Evolutionary conservation across 2,329 filamentous ascomycete species (phyloP), one percentile per base, ranked within the genome.

Genomic region (Exophiala phaeomuriformis): DNA sequence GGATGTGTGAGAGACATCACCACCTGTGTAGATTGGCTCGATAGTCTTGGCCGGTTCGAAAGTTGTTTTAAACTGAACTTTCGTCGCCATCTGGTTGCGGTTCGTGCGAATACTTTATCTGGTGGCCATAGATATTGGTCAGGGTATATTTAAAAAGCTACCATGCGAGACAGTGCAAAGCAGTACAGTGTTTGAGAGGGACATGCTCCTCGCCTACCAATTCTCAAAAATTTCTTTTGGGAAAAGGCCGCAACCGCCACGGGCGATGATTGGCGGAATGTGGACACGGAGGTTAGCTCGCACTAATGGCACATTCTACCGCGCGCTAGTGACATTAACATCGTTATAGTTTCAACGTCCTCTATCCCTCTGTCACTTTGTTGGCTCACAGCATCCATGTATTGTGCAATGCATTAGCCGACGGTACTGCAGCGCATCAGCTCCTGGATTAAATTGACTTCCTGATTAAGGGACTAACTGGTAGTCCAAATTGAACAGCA

Each of bases 21-120:
- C 93, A 51, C 93, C 93, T 1, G 91, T 95, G 67, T 93, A 96
- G 47, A 97, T 91, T 19, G 93, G 93, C 64, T 90, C 87, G 52
- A 98, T 86, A 45, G 89, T 87, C 65, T 86, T 83, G 61, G 80
- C 80, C 54, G 86, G 81, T 66, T 94, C 88, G 69, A 96, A 98
- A 2, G 91, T 95, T 35, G 60, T 62, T 76, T 90, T 94, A 63
- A 78, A 70, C 39, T 73, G 74, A 57, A 77, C 71, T 68, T 78
- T 77, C 65, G 78, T 79, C 63, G 75, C 73, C 76, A 78, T 78
- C 9, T 37, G 30, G 9, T 27, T 29, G 28, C 3, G 5, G 4
- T 49, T 7, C 35, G 8, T 31, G 9, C 29, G 57, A 33, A 19
- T 1, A 19, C 19, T 30, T 32, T 31, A 37, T 28, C 29, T 51